A percentile compares a stretch with the other conserved stretches of the same genome.
These are phyloP conservation scores for Lindgomyces ingoldianus DNA, from an alignment of 495 filamentous ascomycete genomes.

Conservation along the genomic window DNA sequence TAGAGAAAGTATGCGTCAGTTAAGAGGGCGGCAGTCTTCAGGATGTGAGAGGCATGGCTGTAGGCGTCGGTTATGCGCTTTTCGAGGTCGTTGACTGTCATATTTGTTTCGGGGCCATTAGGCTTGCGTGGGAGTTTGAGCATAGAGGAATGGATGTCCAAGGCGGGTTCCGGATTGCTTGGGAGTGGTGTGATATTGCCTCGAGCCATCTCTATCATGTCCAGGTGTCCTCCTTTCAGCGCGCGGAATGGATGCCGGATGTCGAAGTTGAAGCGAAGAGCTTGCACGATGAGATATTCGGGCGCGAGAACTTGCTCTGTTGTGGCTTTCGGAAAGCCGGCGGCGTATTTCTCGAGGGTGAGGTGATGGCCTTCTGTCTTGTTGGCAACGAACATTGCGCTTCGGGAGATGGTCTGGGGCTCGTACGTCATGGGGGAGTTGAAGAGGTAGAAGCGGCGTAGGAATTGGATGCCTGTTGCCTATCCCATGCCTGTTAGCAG, in stretches of 20 bases:
- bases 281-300: slow-evolving; percentile 89
- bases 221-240: slow-evolving; percentile 81
- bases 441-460: slow-evolving; percentile 90
- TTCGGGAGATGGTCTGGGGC: slow-evolving; percentile 79
- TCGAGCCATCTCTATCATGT: slow-evolving; percentile 65
- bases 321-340: slow-evolving; percentile 62
- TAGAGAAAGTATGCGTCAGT: slow-evolving; percentile 96
- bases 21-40: slow-evolving; percentile 77
- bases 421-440: slow-evolving; percentile 95
- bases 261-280: slow-evolving; percentile 90
- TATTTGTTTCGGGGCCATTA: slow-evolving; percentile 22
- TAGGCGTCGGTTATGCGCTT: slow-evolving; percentile 68
- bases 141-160: slow-evolving; percentile 47
- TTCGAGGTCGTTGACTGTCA: slow-evolving; percentile 31
- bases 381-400: slow-evolving; percentile 84
- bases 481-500: slow-evolving; percentile 31
- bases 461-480: slow-evolving; percentile 89
- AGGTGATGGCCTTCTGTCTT: slow-evolving; percentile 87
- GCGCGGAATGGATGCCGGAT: slow-evolving; percentile 88
- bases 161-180: slow-evolving; percentile 44
- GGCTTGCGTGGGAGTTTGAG: slow-evolving; percentile 31
- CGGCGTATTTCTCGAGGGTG: slow-evolving; percentile 64
- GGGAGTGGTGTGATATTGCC: slow-evolving; percentile 53
- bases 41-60: slow-evolving; percentile 64
- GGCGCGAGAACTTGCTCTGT: slow-evolving; percentile 80